Evolutionary conservation across 805 yeast species (phyloP).

Genomic region (Pichia eremophila): DNA sequence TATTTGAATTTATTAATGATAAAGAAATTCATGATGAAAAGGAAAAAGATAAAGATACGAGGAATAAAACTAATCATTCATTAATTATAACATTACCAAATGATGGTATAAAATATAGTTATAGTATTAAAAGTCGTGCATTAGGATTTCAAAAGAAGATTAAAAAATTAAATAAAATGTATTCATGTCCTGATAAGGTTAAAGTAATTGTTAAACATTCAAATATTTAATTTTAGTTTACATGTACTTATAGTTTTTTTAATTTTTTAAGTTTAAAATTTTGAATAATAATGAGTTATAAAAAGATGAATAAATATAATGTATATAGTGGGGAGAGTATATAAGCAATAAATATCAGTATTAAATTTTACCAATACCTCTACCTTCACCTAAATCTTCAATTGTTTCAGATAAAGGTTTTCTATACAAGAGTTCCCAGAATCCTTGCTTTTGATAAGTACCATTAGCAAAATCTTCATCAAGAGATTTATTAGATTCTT

Average conservation of each 20-base stretch:
- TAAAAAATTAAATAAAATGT: constrained; percentile 41
- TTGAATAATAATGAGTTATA: too few relatives aligned
- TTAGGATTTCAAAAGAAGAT: constrained; percentile 51
- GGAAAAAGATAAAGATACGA: constrained; percentile 10
- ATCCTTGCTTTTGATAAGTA: constrained; percentile 39
- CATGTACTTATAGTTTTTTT: too few relatives aligned
- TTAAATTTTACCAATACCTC: constrained; percentile 38
- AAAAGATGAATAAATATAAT: constrained; percentile 1
- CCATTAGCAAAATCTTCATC: constrained; percentile 25
- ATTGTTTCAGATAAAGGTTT: constrained; percentile 75
- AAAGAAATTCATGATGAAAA: constrained; percentile 8
- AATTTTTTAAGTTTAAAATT: too few relatives aligned
- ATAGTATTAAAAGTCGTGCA: constrained; percentile 49
- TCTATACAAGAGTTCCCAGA: constrained; percentile 77
- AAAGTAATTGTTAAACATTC: constrained; percentile 40
- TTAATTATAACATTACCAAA: constrained; percentile 31
- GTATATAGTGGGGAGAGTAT: background rate
- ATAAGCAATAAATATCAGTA: background rate
- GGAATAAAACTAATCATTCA: constrained; percentile 15
- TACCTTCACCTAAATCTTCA: constrained; percentile 61
- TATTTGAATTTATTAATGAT: constrained; percentile 30
- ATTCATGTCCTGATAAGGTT: constrained; percentile 38
- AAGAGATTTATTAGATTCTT: constrained; percentile 28
- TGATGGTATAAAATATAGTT: constrained; percentile 49
- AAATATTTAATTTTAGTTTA: constrained; percentile 12